Conservation (phyloP, 352 stramenopile genomes). For the Aphanomyces cochlioides region DNA sequence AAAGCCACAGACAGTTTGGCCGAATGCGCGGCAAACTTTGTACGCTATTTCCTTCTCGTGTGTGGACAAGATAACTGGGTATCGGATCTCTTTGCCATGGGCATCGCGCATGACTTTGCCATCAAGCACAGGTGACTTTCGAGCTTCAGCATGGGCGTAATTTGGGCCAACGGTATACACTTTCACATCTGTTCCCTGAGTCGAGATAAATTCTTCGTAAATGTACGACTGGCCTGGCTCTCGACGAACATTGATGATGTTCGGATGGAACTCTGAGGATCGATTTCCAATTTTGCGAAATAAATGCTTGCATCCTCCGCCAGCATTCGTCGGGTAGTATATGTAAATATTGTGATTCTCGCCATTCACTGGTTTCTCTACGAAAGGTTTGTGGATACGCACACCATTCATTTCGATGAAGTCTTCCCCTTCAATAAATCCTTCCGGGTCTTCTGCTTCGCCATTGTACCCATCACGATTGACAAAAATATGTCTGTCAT, state of each 20-base stretch:
- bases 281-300: conserved; percentile 97
- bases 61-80: conserved; percentile 98
- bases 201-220: conserved; percentile 98
- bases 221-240: conserved; percentile 89
- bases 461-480: conserved; percentile 89
- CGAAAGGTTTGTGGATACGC: conserved; percentile 98
- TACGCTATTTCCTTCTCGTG: conserved; percentile 98
- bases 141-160: conserved; percentile 99
- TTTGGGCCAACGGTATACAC: conserved; percentile 98
- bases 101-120: conserved; percentile 96
- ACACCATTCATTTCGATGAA: conserved; percentile 89
- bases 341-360: conserved; percentile 99
- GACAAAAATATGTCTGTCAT: conserved; percentile 87
- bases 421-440: conserved; percentile 65
- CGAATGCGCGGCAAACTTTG: conserved; percentile 76
- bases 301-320: conserved; percentile 98
- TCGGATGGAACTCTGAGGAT: conserved; percentile 92
- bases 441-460: conserved; percentile 31
- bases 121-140: conserved; percentile 98
- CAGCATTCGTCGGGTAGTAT: conserved; percentile 98
- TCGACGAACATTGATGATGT: conserved; percentile 93
- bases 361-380: conserved; percentile 99
- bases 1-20: conserved; percentile 97
- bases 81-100: conserved; percentile 98
- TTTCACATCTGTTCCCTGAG: conserved; percentile 99